Conservation (phyloP, 164 flowering plant genomes). For the Stephania japonica region DNA sequence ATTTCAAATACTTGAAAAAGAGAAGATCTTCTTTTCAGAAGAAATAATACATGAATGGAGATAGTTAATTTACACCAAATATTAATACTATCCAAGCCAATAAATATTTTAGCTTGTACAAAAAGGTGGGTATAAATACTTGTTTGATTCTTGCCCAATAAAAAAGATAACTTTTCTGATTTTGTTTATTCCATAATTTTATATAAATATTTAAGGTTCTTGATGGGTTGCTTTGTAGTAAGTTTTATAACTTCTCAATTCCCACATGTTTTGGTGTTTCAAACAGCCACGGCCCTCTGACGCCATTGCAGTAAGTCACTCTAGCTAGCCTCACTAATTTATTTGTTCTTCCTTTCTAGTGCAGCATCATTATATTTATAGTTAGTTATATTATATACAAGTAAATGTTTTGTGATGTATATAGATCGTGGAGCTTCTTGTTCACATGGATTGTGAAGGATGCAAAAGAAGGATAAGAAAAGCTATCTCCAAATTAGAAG, state of each 20-base stretch:
- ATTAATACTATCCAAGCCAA: no score
- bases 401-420: not conserved
- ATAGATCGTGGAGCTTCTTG: slow-evolving; percentile 69
- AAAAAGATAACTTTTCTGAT: not conserved
- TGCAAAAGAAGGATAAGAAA: slow-evolving; percentile 60
- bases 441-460: slow-evolving; percentile 75
- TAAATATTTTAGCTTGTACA: not conserved
- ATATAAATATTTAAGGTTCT: not conserved
- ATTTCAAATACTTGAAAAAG: no score
- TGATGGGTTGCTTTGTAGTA: not conserved
- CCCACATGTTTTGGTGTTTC: slow-evolving; percentile 31
- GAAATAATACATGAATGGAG: no score
- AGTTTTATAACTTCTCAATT: not conserved
- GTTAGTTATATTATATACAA: no score
- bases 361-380: no score
- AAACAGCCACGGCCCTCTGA: slow-evolving; percentile 14
- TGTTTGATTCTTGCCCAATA: no score
- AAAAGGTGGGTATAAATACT: not conserved
- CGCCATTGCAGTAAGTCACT: not conserved
- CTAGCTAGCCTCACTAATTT: not conserved
- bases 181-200: not conserved
- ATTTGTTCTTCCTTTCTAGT: no score
- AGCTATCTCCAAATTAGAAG: slow-evolving; percentile 59
- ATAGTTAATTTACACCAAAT: no score
- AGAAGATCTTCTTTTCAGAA: no score